Evolutionary conservation across 2,329 filamentous ascomycete species (phyloP).

Genomic region (Penicillium sp.): DNA sequence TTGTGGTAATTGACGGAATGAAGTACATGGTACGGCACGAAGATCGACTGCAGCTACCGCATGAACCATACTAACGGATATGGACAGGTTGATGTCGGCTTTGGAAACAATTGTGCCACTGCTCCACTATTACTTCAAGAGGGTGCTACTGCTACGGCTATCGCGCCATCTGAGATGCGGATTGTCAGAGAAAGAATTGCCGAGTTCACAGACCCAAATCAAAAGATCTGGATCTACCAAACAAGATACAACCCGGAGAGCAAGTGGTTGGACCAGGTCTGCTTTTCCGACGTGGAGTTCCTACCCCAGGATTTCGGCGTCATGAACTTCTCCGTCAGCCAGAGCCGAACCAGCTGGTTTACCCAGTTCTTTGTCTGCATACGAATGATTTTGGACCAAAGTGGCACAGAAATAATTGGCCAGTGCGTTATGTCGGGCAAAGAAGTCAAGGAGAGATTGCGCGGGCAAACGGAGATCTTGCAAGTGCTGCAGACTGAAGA

Average conservation of each 20-base stretch:
- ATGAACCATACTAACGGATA: neutral
- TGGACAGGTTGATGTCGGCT: conserved; percentile 51
- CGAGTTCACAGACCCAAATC: conserved; percentile 36
- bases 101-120: conserved; percentile 55
- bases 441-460: conserved; percentile 47
- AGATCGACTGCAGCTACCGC: neutral
- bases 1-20: conserved; percentile 47
- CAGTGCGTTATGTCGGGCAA: conserved; percentile 47
- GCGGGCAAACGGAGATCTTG: conserved; percentile 44
- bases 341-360: conserved; percentile 46
- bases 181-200: conserved; percentile 44
- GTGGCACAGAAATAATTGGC: conserved; percentile 42
- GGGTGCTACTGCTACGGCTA: conserved; percentile 32
- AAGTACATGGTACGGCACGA: conserved; percentile 32
- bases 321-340: conserved; percentile 51
- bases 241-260: conserved; percentile 43
- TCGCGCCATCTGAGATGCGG: conserved; percentile 50
- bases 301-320: conserved; percentile 52
- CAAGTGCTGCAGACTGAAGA: conserved; percentile 43
- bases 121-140: conserved; percentile 48
- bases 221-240: conserved; percentile 57
- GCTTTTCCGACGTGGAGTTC: conserved; percentile 59
- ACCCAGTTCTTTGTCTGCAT: conserved; percentile 46
- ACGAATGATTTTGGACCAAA: conserved; percentile 47
- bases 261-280: conserved; percentile 55